Conservation (phyloP, 148 eudicot species). For the Rhododendron henanense region DNA sequence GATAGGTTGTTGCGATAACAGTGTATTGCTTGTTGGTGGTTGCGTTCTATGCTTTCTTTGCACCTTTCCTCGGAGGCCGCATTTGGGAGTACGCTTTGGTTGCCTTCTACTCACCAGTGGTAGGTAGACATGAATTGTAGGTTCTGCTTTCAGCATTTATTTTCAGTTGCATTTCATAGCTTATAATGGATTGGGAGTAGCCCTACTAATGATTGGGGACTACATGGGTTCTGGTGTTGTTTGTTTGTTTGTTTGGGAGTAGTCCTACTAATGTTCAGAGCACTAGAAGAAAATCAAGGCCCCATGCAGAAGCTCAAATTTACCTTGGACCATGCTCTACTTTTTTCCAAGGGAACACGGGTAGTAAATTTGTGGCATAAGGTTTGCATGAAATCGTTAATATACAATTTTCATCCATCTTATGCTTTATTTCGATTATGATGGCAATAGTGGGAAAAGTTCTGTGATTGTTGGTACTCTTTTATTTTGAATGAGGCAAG, state of each 20-base stretch:
- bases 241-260: too few species aligned
- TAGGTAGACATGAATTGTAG: conserved; percentile 34
- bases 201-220: neutral
- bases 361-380: neutral
- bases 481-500: neutral
- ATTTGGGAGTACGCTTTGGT: conserved; percentile 70
- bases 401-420: neutral
- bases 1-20: conserved; percentile 91
- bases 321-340: neutral
- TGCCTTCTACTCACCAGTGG: conserved; percentile 86
- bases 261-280: neutral
- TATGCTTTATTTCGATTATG: neutral
- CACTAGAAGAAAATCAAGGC: neutral
- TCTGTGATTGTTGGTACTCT: neutral
- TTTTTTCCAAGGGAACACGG: neutral
- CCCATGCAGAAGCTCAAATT: neutral
- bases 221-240: too few species aligned
- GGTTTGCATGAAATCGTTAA: neutral
- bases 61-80: conserved; percentile 91
- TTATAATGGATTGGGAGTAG: neutral
- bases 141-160: neutral
- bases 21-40: conserved; percentile 89
- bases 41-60: conserved; percentile 94
- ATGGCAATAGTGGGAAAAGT: neutral
- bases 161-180: neutral